phyloP scores from a whole-genome alignment of 2,329 filamentous ascomycete genomes.

The Aotearoamyces nothofagi region DNA sequence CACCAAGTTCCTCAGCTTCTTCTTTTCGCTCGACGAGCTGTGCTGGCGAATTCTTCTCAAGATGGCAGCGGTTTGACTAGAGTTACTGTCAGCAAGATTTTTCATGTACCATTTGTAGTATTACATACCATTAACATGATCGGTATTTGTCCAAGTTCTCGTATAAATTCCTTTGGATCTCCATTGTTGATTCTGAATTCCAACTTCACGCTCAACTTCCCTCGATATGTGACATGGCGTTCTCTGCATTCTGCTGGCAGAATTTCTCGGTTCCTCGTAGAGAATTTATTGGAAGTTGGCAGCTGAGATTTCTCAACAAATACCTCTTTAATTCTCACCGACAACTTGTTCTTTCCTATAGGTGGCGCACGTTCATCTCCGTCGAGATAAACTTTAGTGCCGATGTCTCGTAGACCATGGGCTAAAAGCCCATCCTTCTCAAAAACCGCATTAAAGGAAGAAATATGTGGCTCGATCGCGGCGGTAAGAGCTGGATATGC shows the following conservation, averaged over 20 bases:
- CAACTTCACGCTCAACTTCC: conserved; percentile 67
- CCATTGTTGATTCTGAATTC: conserved; percentile 81
- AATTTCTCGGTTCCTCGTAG: conserved; percentile 65
- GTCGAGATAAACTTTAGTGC: conserved; percentile 75
- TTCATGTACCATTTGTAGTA: not conserved
- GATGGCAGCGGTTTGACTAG: conserved; percentile 78
- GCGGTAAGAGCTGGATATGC: conserved; percentile 77
- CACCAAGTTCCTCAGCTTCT: conserved; percentile 89
- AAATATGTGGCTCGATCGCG: conserved; percentile 82
- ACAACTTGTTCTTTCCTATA: conserved; percentile 55
- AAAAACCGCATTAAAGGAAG: conserved; percentile 90
- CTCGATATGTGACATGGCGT: conserved; percentile 80
- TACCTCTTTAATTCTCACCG: conserved; percentile 65
- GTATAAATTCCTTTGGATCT: conserved; percentile 65
- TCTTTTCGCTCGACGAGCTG: conserved; percentile 77
- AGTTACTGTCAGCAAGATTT: conserved; percentile 12
- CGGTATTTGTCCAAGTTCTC: conserved; percentile 78
- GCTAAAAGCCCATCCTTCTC: conserved; percentile 56
- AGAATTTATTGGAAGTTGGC: conserved; percentile 71
- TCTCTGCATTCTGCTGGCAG: conserved; percentile 89
- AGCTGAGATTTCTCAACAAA: conserved; percentile 70
- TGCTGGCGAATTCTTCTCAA: conserved; percentile 72
- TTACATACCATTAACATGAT: conserved; percentile 71
- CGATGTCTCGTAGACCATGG: conserved; percentile 75
- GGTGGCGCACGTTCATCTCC: conserved; percentile 50